Evolutionary conservation across 2,329 filamentous ascomycete species (phyloP).

Genomic region (Penicillium carneum): DNA sequence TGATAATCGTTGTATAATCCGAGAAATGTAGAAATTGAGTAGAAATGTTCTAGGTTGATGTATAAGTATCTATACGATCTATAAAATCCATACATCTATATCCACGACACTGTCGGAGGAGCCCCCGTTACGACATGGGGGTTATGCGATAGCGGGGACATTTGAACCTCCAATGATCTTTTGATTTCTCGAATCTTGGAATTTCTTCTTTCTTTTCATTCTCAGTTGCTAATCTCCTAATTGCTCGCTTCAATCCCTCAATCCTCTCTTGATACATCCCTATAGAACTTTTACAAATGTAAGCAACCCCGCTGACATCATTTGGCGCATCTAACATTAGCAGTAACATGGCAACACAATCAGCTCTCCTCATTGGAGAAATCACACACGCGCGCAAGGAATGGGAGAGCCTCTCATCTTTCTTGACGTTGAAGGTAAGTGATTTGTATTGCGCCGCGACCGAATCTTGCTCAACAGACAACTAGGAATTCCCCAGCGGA

Average conservation of each 20-base stretch:
- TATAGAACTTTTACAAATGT: not conserved
- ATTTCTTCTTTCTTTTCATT: constrained; percentile 7
- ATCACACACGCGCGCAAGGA: constrained; percentile 54
- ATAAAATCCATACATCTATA: not conserved
- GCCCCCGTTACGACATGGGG: constrained; percentile 15
- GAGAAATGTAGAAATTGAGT: not conserved
- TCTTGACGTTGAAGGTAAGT: constrained; percentile 52
- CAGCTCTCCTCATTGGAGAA: constrained; percentile 55
- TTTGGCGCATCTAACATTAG: constrained; percentile 22
- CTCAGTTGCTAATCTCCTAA: not conserved
- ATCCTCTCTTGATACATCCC: constrained; percentile 2
- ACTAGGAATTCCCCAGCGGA: constrained; percentile 55
- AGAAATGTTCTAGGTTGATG: not conserved
- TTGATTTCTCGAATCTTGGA: not conserved
- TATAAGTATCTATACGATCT: not conserved
- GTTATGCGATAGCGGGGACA: constrained; percentile 15
- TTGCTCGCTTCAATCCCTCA: not conserved
- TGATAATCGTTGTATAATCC: not conserved
- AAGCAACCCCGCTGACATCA: constrained; percentile 12
- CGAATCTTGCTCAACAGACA: not conserved
- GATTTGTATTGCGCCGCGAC: not conserved
- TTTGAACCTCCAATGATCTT: not conserved
- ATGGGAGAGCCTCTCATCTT: constrained; percentile 53
- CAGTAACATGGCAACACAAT: constrained; percentile 43
- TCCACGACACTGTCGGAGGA: not conserved